These are phyloP conservation scores for Bothriochloa decipiens DNA, from an alignment of 176 grass and related monocot species.

Conservation along the genomic window DNA sequence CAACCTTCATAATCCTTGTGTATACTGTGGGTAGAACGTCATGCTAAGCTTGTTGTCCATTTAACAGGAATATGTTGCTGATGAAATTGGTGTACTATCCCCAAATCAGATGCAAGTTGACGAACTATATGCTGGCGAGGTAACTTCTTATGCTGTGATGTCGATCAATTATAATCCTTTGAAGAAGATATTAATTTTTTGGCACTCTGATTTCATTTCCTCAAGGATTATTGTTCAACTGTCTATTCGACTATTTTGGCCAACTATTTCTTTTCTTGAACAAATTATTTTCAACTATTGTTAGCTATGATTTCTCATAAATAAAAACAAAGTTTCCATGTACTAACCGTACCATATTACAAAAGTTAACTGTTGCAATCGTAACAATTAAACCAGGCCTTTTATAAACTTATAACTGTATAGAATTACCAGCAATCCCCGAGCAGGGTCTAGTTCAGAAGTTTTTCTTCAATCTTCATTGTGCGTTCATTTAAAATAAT, in stretches of 20 bases:
- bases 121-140: slow-evolving; percentile 89
- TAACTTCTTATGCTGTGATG: slow-evolving; percentile 53
- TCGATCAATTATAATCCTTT: slow-evolving; percentile 19
- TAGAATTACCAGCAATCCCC: neutral
- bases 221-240: too few species aligned
- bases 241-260: neutral
- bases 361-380: neutral
- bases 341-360: slow-evolving; percentile 15
- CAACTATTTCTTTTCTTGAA: neutral
- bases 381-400: neutral
- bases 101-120: slow-evolving; percentile 89
- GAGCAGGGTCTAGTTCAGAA: neutral
- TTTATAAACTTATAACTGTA: slow-evolving; percentile 7
- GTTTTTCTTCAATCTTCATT: neutral
- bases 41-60: slow-evolving; percentile 49
- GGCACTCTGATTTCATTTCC: slow-evolving; percentile 4
- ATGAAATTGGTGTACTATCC: slow-evolving; percentile 95
- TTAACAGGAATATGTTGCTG: slow-evolving; percentile 82
- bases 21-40: slow-evolving; percentile 19
- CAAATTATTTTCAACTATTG: neutral
- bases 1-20: slow-evolving; percentile 23
- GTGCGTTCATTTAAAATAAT: neutral
- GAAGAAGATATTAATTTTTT: neutral
- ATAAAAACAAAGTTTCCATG: neutral
- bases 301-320: neutral